Base-by-base conservation (phyloP, 306 rosid species). In the Cicer bijugum region DNA sequence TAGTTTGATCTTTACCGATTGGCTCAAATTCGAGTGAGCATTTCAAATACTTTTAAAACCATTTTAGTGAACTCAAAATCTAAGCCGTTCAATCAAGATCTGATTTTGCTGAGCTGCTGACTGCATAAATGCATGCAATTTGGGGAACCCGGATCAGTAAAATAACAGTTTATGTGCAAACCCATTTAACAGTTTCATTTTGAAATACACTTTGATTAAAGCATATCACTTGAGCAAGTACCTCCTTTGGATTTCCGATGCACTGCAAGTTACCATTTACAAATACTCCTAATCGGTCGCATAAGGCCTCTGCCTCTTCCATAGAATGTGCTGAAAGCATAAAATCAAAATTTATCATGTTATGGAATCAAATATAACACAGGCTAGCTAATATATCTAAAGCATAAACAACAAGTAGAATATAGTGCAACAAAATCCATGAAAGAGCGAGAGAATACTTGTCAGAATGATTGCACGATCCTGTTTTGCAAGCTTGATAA, bases 271-370 rank as follows among this genome's bases (percentile, higher is more conserved):
- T 85, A 45, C 97, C 97, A 78, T 86, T 86, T 7, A 90, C 96
- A 42, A 93, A 93, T 28, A 90, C 84, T 74, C 97, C 97, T 67
- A 90, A 58, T 79, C 98, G 90, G 64, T 90, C 97, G 63, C 97
- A 90, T 14, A 90, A 79, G 40, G 80, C 90, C 77, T 93, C 97
- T 61, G 98, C 98, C 82, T 93, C 97, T 83, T 93, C 98, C 97
- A 90, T 93, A 72, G 97, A 93, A 87, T 93, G 98, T 44, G 97
- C 97, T 93, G 96, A 81, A 75, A 67, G 55, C 55, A 80, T 45
- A 52, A 59, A 64, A 47, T 50, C 56, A 67, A 69, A 82, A 60
- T 64, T 75, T 77, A 69, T 60, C 42, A 71, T 75, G 72, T 28
- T 23, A 11, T 63, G 50, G 67, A 61, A 61, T n/a, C 50, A 71